Conservation (phyloP, 495 filamentous ascomycete species). For the Bacidia gigantensis region DNA sequence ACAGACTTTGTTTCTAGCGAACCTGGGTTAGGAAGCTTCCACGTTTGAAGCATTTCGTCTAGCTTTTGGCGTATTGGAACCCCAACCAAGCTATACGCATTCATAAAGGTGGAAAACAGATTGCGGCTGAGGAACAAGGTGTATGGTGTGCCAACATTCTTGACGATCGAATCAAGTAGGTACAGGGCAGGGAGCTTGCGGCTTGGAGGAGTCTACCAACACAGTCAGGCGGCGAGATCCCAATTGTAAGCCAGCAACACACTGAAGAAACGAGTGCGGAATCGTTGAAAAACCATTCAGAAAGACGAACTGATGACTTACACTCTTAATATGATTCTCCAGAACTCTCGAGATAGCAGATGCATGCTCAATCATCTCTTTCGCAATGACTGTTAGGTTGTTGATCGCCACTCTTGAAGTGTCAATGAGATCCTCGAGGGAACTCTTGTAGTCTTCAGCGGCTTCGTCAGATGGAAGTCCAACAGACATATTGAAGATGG, state of each 20-base stretch:
- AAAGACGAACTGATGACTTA: constrained; percentile 36
- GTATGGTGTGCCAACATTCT: constrained; percentile 97
- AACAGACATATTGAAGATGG: constrained; percentile 49
- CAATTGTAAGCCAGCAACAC: background rate
- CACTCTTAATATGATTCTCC: constrained; percentile 83
- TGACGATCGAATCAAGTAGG: constrained; percentile 93
- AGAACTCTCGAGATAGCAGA: constrained; percentile 77
- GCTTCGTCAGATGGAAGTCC: constrained; percentile 70
- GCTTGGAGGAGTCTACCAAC: constrained; percentile 58
- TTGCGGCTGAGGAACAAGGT: constrained; percentile 85
- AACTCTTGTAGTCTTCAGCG: constrained; percentile 86
- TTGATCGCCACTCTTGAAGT: constrained; percentile 89
- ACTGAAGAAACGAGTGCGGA: background rate
- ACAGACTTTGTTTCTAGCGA: constrained; percentile 79
- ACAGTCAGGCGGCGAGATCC: constrained; percentile 10
- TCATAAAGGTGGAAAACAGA: constrained; percentile 90
- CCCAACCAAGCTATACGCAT: constrained; percentile 82
- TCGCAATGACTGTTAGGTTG: constrained; percentile 89
- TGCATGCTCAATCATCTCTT: constrained; percentile 90
- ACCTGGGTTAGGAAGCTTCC: constrained; percentile 91
- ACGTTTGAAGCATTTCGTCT: constrained; percentile 95
- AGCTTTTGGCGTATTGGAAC: constrained; percentile 67
- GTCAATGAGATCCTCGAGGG: constrained; percentile 75
- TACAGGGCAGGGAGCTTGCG: constrained; percentile 92
- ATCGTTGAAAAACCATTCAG: background rate